phyloP scores from a whole-genome alignment of 2,329 filamentous ascomycete genomes.

The Clarireedia paspali region DNA sequence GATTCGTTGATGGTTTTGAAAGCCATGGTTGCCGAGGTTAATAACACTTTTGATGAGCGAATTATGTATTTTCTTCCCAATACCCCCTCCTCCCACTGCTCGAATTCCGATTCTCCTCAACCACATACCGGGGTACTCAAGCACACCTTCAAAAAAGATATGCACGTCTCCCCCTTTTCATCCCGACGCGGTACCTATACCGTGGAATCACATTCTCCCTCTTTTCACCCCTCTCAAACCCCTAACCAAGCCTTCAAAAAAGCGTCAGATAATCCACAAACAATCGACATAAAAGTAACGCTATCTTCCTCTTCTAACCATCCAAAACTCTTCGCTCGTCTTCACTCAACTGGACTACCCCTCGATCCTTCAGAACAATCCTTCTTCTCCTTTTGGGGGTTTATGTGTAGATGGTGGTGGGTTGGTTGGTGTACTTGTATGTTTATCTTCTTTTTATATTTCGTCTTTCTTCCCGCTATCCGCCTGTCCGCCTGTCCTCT shows the following conservation, averaged over 20 bases:
- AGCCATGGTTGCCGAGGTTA: slow-evolving; percentile 65
- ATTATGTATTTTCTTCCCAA: slow-evolving; percentile 54
- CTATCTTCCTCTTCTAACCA: slow-evolving; percentile 51
- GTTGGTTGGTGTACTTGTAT: slow-evolving; percentile 35
- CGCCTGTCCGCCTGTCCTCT: no score
- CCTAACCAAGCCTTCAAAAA: slow-evolving; percentile 12
- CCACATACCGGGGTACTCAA: slow-evolving; percentile 32
- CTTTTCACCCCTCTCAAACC: slow-evolving; percentile 32
- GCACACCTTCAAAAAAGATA: slow-evolving; percentile 57
- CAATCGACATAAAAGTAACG: slow-evolving; percentile 38
- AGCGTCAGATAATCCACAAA: slow-evolving; percentile 36
- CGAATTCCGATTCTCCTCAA: slow-evolving; percentile 11
- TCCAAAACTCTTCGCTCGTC: slow-evolving; percentile 51
- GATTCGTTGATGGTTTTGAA: slow-evolving; percentile 46
- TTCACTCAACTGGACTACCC: slow-evolving; percentile 46
- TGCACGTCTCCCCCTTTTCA: slow-evolving; percentile 73
- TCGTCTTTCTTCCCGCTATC: no score
- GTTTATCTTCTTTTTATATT: no score
- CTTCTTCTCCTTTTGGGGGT: slow-evolving; percentile 35
- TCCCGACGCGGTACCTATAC: slow-evolving; percentile 48
- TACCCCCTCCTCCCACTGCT: slow-evolving; percentile 3
- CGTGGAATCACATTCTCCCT: slow-evolving; percentile 40
- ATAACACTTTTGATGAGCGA: slow-evolving; percentile 68
- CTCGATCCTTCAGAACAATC: slow-evolving; percentile 42
- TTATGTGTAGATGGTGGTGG: slow-evolving; percentile 56